phyloP scores from a whole-genome alignment of 192 early-diverging fungal genomes.

The Ambispora gerdemannii region DNA sequence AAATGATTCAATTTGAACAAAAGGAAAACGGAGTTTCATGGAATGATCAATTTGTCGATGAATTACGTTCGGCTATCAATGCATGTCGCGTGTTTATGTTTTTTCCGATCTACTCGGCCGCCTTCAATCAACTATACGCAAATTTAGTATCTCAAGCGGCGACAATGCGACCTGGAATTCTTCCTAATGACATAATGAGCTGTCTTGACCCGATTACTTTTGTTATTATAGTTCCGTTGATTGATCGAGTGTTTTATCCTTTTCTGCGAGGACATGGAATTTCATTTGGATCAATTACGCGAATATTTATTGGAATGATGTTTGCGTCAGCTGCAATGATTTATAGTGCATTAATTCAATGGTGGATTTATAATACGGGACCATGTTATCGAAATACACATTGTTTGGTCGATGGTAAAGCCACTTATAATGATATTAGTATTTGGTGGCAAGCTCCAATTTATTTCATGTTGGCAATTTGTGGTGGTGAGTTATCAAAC shows the following conservation, averaged over 20 bases:
- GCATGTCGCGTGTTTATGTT: slow-evolving; percentile 69
- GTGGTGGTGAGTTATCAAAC: slow-evolving; percentile 42
- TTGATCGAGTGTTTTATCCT: slow-evolving; percentile 63
- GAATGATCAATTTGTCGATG: slow-evolving; percentile 55
- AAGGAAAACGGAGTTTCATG: slow-evolving; percentile 29
- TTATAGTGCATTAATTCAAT: slow-evolving; percentile 59
- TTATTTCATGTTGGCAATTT: slow-evolving; percentile 59
- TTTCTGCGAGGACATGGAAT: slow-evolving; percentile 48
- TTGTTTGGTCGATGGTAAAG: slow-evolving; percentile 13
- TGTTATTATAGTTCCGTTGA: slow-evolving; percentile 66
- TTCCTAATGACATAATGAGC: slow-evolving; percentile 67
- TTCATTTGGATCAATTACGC: slow-evolving; percentile 54
- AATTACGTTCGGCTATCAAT: slow-evolving; percentile 56
- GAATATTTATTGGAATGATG: slow-evolving; percentile 67
- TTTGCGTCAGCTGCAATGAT: slow-evolving; percentile 55
- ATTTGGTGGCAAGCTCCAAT: slow-evolving; percentile 56
- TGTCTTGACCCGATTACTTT: slow-evolving; percentile 63
- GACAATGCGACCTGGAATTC: slow-evolving; percentile 51
- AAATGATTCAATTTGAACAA: not conserved
- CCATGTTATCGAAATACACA: slow-evolving; percentile 53
- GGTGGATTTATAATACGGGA: slow-evolving; percentile 53
- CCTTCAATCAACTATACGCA: slow-evolving; percentile 60
- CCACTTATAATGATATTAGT: slow-evolving; percentile 50
- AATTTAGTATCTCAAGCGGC: slow-evolving; percentile 60
- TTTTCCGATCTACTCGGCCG: slow-evolving; percentile 74